Percentiles rank a stretch among this genome's conserved stretches.
Evolutionary conservation across 768 basidiomycete species (phyloP).

Genomic region (Suillus hirtellus): DNA sequence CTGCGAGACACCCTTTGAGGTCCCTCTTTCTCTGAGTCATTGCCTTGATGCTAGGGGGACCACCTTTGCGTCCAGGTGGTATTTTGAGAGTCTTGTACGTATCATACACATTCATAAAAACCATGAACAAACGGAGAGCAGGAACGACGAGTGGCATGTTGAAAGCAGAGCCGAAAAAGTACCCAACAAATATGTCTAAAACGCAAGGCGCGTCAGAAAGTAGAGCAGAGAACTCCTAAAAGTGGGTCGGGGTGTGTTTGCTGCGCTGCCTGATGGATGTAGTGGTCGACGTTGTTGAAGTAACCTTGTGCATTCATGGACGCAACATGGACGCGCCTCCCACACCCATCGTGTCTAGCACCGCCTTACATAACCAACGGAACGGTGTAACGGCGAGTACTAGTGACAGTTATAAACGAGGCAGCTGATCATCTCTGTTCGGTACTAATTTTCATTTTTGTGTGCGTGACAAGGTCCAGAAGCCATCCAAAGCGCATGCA

Average conservation of each 20-base stretch:
- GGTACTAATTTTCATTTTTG: background rate
- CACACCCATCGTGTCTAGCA: slow-evolving; percentile 17
- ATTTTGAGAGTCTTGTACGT: slow-evolving; percentile 81
- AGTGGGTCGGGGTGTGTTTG: slow-evolving; percentile 12
- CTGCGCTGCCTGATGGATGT: slow-evolving; percentile 12
- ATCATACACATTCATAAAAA: slow-evolving; percentile 80
- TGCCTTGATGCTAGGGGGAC: slow-evolving; percentile 65
- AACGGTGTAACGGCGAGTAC: no score
- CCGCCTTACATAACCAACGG: slow-evolving; percentile 23
- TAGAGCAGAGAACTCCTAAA: slow-evolving; percentile 5
- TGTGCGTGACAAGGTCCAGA: background rate
- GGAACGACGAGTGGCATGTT: slow-evolving; percentile 71
- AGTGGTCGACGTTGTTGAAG: slow-evolving; percentile 16
- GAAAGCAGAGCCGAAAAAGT: slow-evolving; percentile 9
- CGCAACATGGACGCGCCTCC: slow-evolving; percentile 6
- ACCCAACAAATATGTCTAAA: slow-evolving; percentile 13
- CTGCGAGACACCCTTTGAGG: slow-evolving; percentile 81
- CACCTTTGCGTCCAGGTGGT: slow-evolving; percentile 53
- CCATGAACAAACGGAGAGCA: slow-evolving; percentile 63
- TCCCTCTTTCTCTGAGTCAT: slow-evolving; percentile 76
- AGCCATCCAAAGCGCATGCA: background rate
- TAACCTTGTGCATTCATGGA: slow-evolving; percentile 1
- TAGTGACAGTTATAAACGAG: background rate
- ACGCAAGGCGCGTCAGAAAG: slow-evolving; percentile 7
- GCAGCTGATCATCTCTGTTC: background rate